Conservation (phyloP, 257 asterid genomes). For the Rhazya stricta region DNA sequence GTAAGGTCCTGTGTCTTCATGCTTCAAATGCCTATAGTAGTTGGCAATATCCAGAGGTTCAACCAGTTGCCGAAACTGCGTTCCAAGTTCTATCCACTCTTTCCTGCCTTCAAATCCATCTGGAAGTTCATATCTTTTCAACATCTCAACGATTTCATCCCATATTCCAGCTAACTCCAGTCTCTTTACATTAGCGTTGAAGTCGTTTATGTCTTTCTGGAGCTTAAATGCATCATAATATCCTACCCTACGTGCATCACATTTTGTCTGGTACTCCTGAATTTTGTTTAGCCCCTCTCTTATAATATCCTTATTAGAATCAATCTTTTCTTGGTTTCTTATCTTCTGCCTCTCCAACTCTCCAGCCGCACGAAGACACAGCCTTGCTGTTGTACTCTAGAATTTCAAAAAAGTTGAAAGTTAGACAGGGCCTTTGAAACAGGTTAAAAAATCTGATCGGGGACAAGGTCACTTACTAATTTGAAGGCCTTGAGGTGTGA, state of each 20-base stretch:
- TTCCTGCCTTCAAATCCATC: conserved; percentile 71
- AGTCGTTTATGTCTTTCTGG: conserved; percentile 50
- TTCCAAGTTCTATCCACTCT: conserved; percentile 78
- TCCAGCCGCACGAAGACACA: conserved; percentile 88
- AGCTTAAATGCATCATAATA: conserved; percentile 77
- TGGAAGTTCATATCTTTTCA: conserved; percentile 67
- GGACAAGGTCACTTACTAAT: neutral
- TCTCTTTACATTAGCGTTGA: conserved; percentile 59
- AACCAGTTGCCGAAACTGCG: conserved; percentile 50
- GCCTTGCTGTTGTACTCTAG: conserved; percentile 64
- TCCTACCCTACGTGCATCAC: conserved; percentile 65
- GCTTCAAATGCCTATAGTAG: conserved; percentile 64
- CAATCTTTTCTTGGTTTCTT: conserved; percentile 51
- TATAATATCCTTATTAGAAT: conserved; percentile 44
- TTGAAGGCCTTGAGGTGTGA: neutral
- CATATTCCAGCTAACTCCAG: conserved; percentile 63
- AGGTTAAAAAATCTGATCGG: neutral
- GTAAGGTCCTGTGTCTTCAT: conserved; percentile 87
- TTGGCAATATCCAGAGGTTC: conserved; percentile 93
- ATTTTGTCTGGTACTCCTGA: conserved; percentile 58
- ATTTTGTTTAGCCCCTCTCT: conserved; percentile 43
- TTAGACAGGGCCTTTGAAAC: neutral
- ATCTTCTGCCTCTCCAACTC: conserved; percentile 65
- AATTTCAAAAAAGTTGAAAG: conserved; percentile 14
- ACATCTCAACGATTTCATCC: conserved; percentile 78